Evolutionary conservation across 805 yeast species (phyloP), one percentile per base, ranked within the genome.

Genomic region (Komagataella kurtzmanii): DNA sequence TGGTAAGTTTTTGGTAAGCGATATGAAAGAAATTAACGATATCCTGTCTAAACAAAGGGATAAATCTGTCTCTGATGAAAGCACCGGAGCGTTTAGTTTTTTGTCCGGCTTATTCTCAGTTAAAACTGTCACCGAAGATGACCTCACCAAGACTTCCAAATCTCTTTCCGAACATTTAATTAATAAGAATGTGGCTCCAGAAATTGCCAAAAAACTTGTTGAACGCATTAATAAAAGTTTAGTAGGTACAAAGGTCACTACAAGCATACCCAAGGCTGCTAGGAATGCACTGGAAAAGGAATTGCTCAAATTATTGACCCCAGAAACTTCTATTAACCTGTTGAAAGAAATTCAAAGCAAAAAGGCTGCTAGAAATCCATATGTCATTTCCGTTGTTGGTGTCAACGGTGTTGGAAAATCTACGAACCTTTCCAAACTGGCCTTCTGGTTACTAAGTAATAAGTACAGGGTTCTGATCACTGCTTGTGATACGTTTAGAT

Each of bases 351-450:
- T 93, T 51, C 83, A 84, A 59, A 61, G 69, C 30, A 68, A 70
- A 47, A 68, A 67, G 44, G 62, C 60, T 17, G 63, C 65, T 7
- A 62, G 65, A 4, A 64, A 78, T 7, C 97, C 99, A 2, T 91
- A 88, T 58, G 97, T 91, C n/a, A 88, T 91, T 52, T 89, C 97
- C 0, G 91, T 91, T 19, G 98, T 91, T 23, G 99, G 99, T 46
- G 99, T 91, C 18, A 91, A 91, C 65, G 99, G 99, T 47, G 99
- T 91, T 45, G 99, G 99, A 12, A 91, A 91, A 66, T 91, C 98
- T 0, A 91, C 99, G 2, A 93, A 91, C 61, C 71, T 91, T 55
- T 93, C 98, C 23, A 91, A 91, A 66, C 70, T 91, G 50, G 98
- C 97, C 2, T 91, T 87, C 65, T 91, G 99, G 99, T 74, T 91